Conservation (phyloP, 176 grass and related monocot species). For the Eleusine coracana region DNA sequence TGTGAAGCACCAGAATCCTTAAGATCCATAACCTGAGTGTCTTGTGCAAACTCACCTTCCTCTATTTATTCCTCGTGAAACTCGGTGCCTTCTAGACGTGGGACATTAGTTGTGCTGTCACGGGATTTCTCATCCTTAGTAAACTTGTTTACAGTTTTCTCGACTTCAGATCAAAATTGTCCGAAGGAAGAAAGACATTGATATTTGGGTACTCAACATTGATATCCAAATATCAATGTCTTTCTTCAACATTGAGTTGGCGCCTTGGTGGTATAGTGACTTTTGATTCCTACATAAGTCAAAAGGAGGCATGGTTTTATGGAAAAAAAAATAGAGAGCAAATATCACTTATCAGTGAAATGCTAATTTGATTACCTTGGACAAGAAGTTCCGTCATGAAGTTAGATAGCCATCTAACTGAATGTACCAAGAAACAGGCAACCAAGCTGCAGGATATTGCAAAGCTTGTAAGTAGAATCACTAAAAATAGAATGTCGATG, state of each 20-base stretch:
- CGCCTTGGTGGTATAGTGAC: slow-evolving; percentile 64
- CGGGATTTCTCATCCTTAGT: slow-evolving; percentile 23
- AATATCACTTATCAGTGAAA: slow-evolving; percentile 12
- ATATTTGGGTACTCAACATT: slow-evolving; percentile 82
- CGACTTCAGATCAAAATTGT: slow-evolving; percentile 67
- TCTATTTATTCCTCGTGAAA: slow-evolving; percentile 92
- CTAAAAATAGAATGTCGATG: no score
- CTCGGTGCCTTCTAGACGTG: slow-evolving; percentile 45
- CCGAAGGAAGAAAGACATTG: slow-evolving; percentile 76
- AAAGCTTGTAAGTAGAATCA: no score
- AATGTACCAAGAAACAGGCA: no score
- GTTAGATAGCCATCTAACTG: no score
- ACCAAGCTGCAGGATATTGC: no score
- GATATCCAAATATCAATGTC: slow-evolving; percentile 54
- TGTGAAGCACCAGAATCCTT: slow-evolving; percentile 39
- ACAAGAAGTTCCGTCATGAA: no score
- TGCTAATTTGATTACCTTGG: slow-evolving; percentile 58
- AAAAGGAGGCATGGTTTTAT: slow-evolving; percentile 17
- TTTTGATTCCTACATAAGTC: slow-evolving; percentile 52
- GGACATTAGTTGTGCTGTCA: slow-evolving; percentile 8
- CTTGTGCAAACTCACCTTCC: slow-evolving; percentile 71
- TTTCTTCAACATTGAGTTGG: slow-evolving; percentile 60
- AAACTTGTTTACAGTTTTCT: slow-evolving; percentile 43
- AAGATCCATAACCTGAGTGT: slow-evolving; percentile 70
- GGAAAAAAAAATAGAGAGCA: background rate